Conservation (phyloP, 768 basidiomycete species). For the Obba rivulosa region DNA sequence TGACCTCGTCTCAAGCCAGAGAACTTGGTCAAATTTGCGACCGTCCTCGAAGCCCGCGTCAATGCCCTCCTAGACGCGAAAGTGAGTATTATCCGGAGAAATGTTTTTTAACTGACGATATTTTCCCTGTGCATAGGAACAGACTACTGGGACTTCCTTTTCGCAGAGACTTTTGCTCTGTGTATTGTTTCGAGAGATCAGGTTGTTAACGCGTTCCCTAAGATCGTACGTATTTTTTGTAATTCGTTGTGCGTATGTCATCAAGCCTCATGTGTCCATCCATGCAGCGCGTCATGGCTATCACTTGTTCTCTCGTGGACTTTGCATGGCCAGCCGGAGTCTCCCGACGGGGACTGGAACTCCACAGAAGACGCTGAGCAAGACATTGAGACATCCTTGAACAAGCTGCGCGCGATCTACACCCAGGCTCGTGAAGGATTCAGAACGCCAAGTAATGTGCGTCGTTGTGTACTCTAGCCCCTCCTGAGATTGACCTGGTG, state of each 20-base stretch:
- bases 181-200: conserved; percentile 57
- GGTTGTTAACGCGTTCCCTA: conserved; percentile 56
- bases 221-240: conserved; percentile 43
- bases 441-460: conserved; percentile 40
- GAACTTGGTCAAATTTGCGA: conserved; percentile 34
- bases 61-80: conserved; percentile 52
- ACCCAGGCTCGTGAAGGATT: conserved; percentile 42
- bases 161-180: conserved; percentile 58
- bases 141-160: conserved; percentile 39
- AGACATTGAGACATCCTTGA: conserved; percentile 32
- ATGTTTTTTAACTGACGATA: too few relatives aligned
- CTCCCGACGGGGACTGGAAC: conserved; percentile 33
- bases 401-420: conserved; percentile 47
- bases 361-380: conserved; percentile 7
- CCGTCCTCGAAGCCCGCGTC: conserved; percentile 51
- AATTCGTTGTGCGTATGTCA: background rate
- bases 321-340: conserved; percentile 23
- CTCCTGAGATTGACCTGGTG: background rate
- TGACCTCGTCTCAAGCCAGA: conserved; percentile 1
- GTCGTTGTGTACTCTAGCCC: background rate
- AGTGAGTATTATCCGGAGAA: conserved; percentile 36
- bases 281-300: conserved; percentile 20
- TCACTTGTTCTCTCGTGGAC: conserved; percentile 24
- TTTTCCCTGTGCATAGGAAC: conserved; percentile 47
- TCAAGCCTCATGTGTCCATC: background rate